phyloP scores from a whole-genome alignment of 2,329 filamentous ascomycete species.

The Colletotrichum sp. region DNA sequence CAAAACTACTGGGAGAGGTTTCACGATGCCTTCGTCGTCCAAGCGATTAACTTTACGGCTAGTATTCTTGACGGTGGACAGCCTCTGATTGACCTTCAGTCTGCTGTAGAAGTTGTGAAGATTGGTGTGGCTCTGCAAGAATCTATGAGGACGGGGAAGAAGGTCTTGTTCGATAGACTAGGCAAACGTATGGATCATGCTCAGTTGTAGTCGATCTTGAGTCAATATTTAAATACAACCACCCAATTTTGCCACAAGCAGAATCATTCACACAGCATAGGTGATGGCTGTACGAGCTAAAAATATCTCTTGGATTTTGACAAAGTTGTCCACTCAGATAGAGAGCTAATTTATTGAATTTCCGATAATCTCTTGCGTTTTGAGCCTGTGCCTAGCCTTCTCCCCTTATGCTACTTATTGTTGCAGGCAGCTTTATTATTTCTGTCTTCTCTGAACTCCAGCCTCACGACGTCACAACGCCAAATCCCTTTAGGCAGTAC shows the following conservation, averaged over 20 bases:
- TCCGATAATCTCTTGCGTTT: fast-evolving
- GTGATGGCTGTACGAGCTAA: too few species aligned
- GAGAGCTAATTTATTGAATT: too few species aligned
- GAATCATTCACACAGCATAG: fast-evolving
- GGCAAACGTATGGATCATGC: neutral
- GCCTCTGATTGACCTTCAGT: neutral
- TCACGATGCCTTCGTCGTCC: neutral
- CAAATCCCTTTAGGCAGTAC: neutral
- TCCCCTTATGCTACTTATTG: fast-evolving
- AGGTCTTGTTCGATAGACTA: neutral
- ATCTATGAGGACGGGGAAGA: neutral
- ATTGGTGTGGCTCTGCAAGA: neutral
- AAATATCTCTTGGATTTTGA: too few species aligned
- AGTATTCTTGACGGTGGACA: neutral
- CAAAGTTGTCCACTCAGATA: too few species aligned
- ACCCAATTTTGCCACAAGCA: too few species aligned
- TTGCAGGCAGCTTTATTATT: too few species aligned
- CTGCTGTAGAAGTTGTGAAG: neutral
- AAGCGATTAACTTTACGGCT: neutral
- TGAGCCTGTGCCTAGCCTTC: too few species aligned
- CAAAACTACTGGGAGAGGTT: neutral
- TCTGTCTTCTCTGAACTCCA: too few species aligned
- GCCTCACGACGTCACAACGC: neutral
- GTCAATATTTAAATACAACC: fast-evolving
- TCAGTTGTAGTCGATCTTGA: neutral